Percentiles rank a stretch among this genome's conserved stretches.
phyloP scores from a whole-genome alignment of 345 rosid genomes.

The Dipteronia sinensis region DNA sequence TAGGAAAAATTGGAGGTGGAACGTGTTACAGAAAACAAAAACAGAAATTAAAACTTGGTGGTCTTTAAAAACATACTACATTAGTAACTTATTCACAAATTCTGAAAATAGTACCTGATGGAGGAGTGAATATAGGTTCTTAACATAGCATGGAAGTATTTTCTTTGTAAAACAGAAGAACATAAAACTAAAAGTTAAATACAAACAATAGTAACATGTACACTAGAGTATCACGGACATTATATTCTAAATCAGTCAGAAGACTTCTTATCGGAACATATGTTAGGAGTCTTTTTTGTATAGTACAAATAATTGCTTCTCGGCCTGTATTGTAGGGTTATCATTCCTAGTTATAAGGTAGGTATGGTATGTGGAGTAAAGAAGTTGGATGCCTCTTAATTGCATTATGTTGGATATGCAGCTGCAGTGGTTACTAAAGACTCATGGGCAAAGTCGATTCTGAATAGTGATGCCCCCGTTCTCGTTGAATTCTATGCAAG shows the following conservation, averaged over 20 bases:
- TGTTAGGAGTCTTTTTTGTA: neutral
- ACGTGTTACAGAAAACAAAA: neutral
- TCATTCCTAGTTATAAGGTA: neutral
- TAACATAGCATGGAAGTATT: neutral
- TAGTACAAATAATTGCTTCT: neutral
- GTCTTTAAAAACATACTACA: neutral
- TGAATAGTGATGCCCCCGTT: constrained; percentile 69
- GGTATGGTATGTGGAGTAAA: neutral
- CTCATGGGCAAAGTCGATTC: constrained; percentile 64
- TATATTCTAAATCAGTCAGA: neutral
- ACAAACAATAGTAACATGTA: neutral
- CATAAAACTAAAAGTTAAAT: neutral
- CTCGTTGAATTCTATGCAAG: constrained; percentile 89
- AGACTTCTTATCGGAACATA: neutral
- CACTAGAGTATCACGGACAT: neutral
- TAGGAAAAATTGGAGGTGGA: neutral
- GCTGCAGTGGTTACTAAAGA: constrained; percentile 61
- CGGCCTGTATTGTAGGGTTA: neutral
- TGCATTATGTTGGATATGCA: constrained; percentile 34
- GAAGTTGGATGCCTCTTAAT: constrained; percentile 12
- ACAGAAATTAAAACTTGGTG: neutral
- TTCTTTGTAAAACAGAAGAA: neutral
- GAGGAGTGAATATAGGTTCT: neutral
- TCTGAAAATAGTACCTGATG: neutral
- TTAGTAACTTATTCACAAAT: neutral